Conservation (phyloP, 2,329 filamentous ascomycete species). For the Thelonectria discophora region DNA sequence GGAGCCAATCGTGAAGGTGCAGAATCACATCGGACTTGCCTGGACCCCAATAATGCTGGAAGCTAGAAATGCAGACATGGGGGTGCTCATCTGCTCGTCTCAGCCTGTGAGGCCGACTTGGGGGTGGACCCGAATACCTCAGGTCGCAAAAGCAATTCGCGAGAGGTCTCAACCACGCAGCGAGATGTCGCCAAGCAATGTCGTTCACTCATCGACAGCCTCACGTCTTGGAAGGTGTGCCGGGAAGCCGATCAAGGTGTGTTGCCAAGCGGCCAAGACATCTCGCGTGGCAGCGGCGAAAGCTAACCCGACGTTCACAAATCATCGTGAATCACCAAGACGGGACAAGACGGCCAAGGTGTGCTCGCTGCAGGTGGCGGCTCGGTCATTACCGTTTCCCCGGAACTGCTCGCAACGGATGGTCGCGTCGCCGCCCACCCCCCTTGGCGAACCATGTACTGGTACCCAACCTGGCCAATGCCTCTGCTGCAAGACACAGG, state of each 20-base stretch:
- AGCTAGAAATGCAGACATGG: constrained; percentile 18
- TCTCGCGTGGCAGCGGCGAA: constrained; percentile 14
- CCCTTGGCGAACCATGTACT: constrained; percentile 1
- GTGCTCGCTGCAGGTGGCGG: constrained; percentile 31
- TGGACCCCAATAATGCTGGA: constrained; percentile 14
- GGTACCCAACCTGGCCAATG: neutral
- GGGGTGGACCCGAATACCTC: constrained; percentile 17
- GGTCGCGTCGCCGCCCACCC: constrained; percentile 14
- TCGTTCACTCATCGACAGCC: neutral
- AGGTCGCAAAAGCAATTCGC: neutral
- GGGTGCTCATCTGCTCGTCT: constrained; percentile 9
- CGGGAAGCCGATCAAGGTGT: constrained; percentile 40
- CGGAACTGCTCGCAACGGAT: constrained; percentile 26
- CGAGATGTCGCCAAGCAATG: neutral
- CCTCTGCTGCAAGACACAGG: neutral
- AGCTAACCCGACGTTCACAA: constrained; percentile 6
- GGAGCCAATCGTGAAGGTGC: constrained; percentile 6
- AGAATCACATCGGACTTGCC: neutral
- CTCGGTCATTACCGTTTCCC: constrained; percentile 32
- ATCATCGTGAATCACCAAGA: constrained; percentile 22
- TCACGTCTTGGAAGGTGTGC: constrained; percentile 26
- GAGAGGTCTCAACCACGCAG: neutral
- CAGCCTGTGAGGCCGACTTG: neutral
- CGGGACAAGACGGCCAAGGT: constrained; percentile 21
- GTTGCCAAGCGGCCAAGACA: constrained; percentile 31